phyloP scores from a whole-genome alignment of 306 rosid genomes.

The Malus asiatica region DNA sequence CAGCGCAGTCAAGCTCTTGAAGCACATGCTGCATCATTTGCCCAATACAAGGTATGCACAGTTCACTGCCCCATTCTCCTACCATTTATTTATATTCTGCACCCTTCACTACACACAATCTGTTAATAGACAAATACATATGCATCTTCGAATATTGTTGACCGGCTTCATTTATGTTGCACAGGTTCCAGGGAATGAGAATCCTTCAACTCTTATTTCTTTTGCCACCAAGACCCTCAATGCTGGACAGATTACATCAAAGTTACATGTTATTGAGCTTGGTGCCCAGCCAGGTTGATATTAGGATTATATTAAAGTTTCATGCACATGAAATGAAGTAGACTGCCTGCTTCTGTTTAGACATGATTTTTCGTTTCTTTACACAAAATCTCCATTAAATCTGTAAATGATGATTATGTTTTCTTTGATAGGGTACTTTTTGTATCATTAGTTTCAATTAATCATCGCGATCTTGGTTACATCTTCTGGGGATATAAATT shows the following conservation, averaged over 20 bases:
- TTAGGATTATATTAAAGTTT: not conserved
- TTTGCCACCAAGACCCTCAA: slow-evolving; percentile 89
- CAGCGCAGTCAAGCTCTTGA: slow-evolving; percentile 99
- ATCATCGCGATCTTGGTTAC: not conserved
- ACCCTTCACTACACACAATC: not conserved
- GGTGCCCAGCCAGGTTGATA: slow-evolving; percentile 96
- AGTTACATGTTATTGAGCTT: slow-evolving; percentile 89
- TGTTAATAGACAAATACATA: not conserved
- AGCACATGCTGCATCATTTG: slow-evolving; percentile 98
- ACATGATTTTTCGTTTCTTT: not conserved
- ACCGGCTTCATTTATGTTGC: slow-evolving; percentile 5
- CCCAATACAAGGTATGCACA: slow-evolving; percentile 69
- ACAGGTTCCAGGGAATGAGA: slow-evolving; percentile 93
- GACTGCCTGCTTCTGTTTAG: not conserved
- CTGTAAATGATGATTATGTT: slow-evolving; percentile 3
- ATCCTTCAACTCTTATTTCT: slow-evolving; percentile 76
- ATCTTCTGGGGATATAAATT: not conserved
- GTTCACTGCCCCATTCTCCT: not conserved
- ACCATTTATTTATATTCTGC: not conserved
- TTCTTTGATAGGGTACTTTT: not conserved
- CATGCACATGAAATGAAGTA: not conserved
- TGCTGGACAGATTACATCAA: slow-evolving; percentile 90
- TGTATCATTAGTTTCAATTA: not conserved
- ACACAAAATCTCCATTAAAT: not conserved
- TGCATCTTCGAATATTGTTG: not conserved